A percentile compares a stretch with the other conserved stretches of the same genome.
Evolutionary conservation across 1,284 basidiomycete species (phyloP).

Genomic region (Malassezia arunalokei): DNA sequence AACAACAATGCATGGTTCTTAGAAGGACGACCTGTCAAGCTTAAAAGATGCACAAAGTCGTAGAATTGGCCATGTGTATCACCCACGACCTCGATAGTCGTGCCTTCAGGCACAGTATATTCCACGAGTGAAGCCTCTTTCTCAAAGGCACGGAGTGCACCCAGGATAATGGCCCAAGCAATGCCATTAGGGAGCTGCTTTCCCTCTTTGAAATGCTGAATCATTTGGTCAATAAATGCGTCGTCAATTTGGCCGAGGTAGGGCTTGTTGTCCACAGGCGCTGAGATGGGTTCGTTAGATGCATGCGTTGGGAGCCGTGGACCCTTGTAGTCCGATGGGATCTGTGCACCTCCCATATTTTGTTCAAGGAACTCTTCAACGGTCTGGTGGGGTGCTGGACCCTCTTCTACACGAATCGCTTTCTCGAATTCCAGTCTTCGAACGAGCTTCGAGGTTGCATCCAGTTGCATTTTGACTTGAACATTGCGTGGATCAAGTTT

Average conservation of each 20-base stretch:
- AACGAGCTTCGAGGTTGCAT: slow-evolving; percentile 78
- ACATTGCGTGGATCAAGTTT: slow-evolving; percentile 78
- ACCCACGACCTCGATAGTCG: slow-evolving; percentile 49
- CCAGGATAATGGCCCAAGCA: slow-evolving; percentile 88
- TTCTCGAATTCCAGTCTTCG: slow-evolving; percentile 48
- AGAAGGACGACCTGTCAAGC: slow-evolving; percentile 58
- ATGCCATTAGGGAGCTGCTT: slow-evolving; percentile 65
- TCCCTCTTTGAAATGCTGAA: slow-evolving; percentile 80
- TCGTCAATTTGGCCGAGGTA: slow-evolving; percentile 48
- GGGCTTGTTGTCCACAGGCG: slow-evolving; percentile 6
- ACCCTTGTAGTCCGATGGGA: slow-evolving; percentile 29
- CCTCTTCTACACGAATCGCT: slow-evolving; percentile 36
- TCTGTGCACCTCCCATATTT: slow-evolving; percentile 22
- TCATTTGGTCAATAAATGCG: slow-evolving; percentile 72
- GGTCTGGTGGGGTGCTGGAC: slow-evolving; percentile 25
- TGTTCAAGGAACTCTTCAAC: slow-evolving; percentile 32
- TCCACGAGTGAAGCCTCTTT: slow-evolving; percentile 73
- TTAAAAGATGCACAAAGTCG: slow-evolving; percentile 76
- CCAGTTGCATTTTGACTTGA: slow-evolving; percentile 65
- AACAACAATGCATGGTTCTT: slow-evolving; percentile 39
- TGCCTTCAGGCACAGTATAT: slow-evolving; percentile 62
- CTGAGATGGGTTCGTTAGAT: slow-evolving; percentile 52
- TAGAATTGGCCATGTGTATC: slow-evolving; percentile 56
- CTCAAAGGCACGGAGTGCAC: slow-evolving; percentile 63
- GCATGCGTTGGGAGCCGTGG: slow-evolving; percentile 24